Base-by-base conservation (phyloP, 2,329 filamentous ascomycete genomes). In the Bisporella sp. region DNA sequence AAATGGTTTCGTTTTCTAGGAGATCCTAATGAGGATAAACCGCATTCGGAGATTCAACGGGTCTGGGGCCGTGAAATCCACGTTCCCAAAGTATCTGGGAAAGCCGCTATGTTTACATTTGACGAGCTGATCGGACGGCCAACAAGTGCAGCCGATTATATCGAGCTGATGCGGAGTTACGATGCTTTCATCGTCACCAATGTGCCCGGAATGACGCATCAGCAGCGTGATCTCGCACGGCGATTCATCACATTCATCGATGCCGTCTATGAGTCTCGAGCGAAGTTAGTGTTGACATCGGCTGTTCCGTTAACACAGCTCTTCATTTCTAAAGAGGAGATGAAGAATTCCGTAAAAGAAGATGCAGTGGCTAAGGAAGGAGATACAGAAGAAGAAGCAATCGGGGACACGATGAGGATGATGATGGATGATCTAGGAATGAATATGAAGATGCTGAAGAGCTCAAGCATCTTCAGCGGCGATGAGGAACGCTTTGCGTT, bases 171-270 rank as follows among this genome's bases (percentile, higher is more conserved):
- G 69, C 81, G 89, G 50, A 85, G 85, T 59, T 99, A 97, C 68
- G 86, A 96, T 54, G 84, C 91, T 1, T 97, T 99, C 63, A 81
- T 99, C 57, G 80, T 99, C 7, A 96, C 90, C 0, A 87, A 91
- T 47, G 84, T 97, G 1, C 93, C 93, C 0, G 88, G 85, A 5
- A 97, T 99, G 93, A 93, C 85, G 40, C 80, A 89, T 57, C 81
- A 82, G 49, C 82, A 90, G 63, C 82, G 93, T 21, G 93, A 99
- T 70, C 77, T 96, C 39, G 93, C 93, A 0, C 76, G 93, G 9
- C 79, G 93, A 5, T 96, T 99, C 69, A 99, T 99, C 66, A 99
- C 92, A 0, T 96, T 99, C 61, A 89, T 99, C 57, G 93, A 99
- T 66, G 92, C 93, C 5, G 85, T 96, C 4, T 99, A 99, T 65